Base-by-base conservation (phyloP, 331 rosid genomes). In the Quercus lobata region DNA sequence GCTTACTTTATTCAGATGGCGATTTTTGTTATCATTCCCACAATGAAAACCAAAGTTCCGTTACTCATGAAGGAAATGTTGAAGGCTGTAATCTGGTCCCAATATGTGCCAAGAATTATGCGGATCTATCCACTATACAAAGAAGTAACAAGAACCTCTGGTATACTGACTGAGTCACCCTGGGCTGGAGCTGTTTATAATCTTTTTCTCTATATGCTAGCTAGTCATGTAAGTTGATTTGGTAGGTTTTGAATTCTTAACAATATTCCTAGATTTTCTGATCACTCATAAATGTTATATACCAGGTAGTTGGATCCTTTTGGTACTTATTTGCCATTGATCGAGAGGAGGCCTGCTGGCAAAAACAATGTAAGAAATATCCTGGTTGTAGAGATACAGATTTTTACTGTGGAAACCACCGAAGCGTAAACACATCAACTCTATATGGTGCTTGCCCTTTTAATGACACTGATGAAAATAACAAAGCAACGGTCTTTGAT, bases 131-230 rank as follows among this genome's bases (percentile, higher is more conserved):
- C 94, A 1, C 77, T 93, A 57, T 90, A 82, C 81, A 85, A 76
- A 73, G 94, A 91, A 91, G 94, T 93, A 71, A 93, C 91, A 9
- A 88, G 88, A 76, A 89, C 91, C 73, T 88, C 89, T 49, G 99
- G 99, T 73, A 89, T 88, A 80, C 84, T 96, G 57, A 91, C 98
- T 46, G 97, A 93, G 83, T 93, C 92, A 16, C 92, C 97, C 7
- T 96, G 97, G 97, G 91, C 90, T 76, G 94, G 94, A 76, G 98
- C 99, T 84, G 98, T 88, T 17, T 88, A 76, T 79, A 96, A 96
- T 90, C 97, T 96, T 71, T 81, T 87, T 76, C 91, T 93, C 61
- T 96, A 90, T 35, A 86, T 96, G 97, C 92, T 91, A 22, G 98
- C 91, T 68, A 86, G 98, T 83, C 99, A 96, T 61, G 99, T 93